Evolutionary conservation across 106 monocot genomes (phyloP).

Genomic region (Iris macrosiphon): DNA sequence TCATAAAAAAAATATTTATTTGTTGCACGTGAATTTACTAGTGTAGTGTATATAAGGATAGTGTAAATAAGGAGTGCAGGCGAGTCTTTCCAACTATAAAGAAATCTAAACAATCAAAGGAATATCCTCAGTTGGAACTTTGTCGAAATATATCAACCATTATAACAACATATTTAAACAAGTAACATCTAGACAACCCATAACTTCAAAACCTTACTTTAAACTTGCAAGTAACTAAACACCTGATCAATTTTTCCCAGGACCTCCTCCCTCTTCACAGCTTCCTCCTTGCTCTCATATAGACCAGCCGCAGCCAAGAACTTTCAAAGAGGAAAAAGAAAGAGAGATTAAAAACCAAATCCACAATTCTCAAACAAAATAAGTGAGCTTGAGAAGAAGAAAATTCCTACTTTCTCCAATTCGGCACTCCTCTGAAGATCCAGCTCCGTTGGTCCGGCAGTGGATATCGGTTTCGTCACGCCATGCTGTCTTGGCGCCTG

Average conservation of each 20-base stretch:
- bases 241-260: constrained; percentile 70
- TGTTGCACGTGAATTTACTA: no score
- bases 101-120: no score
- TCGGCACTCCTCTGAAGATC: constrained; percentile 62
- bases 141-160: no score
- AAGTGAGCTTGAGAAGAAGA: not conserved
- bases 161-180: no score
- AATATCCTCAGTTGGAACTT: no score
- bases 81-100: no score
- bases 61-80: no score
- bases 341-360: not conserved
- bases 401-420: constrained; percentile 53
- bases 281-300: constrained; percentile 72
- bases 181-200: no score
- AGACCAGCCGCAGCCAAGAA: constrained; percentile 73
- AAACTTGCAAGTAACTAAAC: no score
- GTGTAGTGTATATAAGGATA: no score
- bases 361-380: not conserved
- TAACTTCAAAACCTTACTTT: no score
- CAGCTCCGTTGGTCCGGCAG: constrained; percentile 50
- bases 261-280: constrained; percentile 60
- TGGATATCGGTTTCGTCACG: constrained; percentile 63
- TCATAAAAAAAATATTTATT: no score
- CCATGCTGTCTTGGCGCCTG: constrained; percentile 34
- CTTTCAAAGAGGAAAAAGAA: constrained; percentile 23